phyloP scores from a whole-genome alignment of 352 stramenopile species.

The Vaucheria bursata region DNA sequence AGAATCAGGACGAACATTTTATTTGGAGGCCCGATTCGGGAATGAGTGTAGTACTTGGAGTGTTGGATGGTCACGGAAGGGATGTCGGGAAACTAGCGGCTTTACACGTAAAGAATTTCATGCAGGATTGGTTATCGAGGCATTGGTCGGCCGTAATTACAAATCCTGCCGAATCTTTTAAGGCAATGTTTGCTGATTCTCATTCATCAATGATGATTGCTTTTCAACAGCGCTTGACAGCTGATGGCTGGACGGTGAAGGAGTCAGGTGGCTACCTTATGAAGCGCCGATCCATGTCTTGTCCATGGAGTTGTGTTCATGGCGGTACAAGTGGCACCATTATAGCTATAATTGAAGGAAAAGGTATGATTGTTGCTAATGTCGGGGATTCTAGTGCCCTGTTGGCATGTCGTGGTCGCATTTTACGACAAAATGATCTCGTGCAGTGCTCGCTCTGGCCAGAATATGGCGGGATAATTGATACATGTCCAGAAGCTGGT shows the following conservation, averaged over 20 bases:
- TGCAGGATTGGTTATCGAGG: slow-evolving; percentile 35
- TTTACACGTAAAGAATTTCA: slow-evolving; percentile 29
- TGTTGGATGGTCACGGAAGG: slow-evolving; percentile 37
- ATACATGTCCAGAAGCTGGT: slow-evolving; percentile 13
- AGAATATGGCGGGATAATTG: slow-evolving; percentile 22
- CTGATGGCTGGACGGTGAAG: slow-evolving; percentile 42
- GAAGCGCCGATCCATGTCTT: slow-evolving; percentile 28
- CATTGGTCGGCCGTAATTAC: slow-evolving; percentile 25
- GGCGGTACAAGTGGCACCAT: slow-evolving; percentile 73
- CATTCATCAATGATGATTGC: slow-evolving; percentile 32
- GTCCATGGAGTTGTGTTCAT: slow-evolving; percentile 60
- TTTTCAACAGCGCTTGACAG: slow-evolving; percentile 24
- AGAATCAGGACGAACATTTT: slow-evolving; percentile 80
- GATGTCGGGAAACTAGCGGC: slow-evolving; percentile 38
- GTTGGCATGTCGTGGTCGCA: slow-evolving; percentile 19
- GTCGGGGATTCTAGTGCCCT: slow-evolving; percentile 38
- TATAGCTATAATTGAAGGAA: slow-evolving; percentile 59
- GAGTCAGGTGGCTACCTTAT: slow-evolving; percentile 41
- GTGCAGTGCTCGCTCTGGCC: slow-evolving; percentile 31
- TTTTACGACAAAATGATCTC: slow-evolving; percentile 7
- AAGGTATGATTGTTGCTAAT: slow-evolving; percentile 29
- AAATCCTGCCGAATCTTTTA: slow-evolving; percentile 27
- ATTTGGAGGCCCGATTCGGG: slow-evolving; percentile 48
- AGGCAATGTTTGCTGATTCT: slow-evolving; percentile 24
- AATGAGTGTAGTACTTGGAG: slow-evolving; percentile 32